These are phyloP conservation scores for Nymphaea colorata DNA, from an alignment of 164 flowering plant genomes.

Conservation along the genomic window DNA sequence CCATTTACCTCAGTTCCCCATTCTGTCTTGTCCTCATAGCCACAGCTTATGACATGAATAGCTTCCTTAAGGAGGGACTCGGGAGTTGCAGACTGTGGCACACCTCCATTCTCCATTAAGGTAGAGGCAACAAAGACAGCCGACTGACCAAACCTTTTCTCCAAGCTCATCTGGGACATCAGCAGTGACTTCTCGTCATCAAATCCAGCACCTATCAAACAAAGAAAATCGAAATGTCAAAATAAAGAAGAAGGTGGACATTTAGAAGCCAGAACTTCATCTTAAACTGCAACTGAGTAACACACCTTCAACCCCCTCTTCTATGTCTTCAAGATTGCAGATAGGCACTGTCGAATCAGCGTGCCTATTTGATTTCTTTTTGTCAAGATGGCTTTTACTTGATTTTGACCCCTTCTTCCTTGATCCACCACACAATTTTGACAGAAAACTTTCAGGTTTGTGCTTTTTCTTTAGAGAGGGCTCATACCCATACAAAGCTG, in stretches of 20 bases:
- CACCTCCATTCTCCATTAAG: conserved; percentile 34
- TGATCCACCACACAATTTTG: conserved; percentile 26
- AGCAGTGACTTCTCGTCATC: conserved; percentile 20
- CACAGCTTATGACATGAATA: conserved; percentile 47
- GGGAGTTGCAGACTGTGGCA: conserved; percentile 19
- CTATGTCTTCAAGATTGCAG: conserved; percentile 43
- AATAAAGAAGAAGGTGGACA: not conserved
- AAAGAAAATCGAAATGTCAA: not conserved
- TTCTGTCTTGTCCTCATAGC: conserved; percentile 48
- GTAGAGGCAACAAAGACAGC: conserved; percentile 40
- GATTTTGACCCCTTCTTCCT: conserved; percentile 25
- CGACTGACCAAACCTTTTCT: conserved; percentile 43
- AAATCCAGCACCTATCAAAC: conserved; percentile 17
- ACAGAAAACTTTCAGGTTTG: conserved; percentile 19
- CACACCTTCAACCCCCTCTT: conserved; percentile 40
- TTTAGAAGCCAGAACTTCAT: not conserved
- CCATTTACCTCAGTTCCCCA: conserved; percentile 41
- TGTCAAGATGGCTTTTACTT: conserved; percentile 18
- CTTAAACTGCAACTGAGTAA: not conserved
- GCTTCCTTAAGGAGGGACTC: conserved; percentile 32
- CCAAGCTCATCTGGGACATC: conserved; percentile 29
- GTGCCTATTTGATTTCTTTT: conserved; percentile 32
- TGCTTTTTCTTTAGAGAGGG: conserved; percentile 34
- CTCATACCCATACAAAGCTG: conserved; percentile 46
- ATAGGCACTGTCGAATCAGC: conserved; percentile 39